Percentiles rank a stretch among this genome's conserved stretches.
Evolutionary conservation across 306 rosid genomes (phyloP).

Genomic region (Sesbania bispinosa): DNA sequence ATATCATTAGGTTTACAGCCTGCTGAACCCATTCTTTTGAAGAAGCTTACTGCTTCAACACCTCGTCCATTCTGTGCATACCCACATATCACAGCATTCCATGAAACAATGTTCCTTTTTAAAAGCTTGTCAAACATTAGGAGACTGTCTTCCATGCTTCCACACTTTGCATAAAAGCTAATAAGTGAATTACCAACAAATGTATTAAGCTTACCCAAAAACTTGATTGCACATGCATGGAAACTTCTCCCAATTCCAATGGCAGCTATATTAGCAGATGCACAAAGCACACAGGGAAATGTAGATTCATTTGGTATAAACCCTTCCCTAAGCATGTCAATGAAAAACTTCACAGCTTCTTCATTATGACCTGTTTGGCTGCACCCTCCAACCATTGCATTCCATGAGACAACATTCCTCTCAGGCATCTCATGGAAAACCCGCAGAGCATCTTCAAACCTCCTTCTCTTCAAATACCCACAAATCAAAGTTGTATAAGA

Average conservation of each 20-base stretch:
- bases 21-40: constrained; percentile 46
- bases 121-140: constrained; percentile 50
- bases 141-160: constrained; percentile 75
- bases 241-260: constrained; percentile 73
- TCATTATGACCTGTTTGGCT: constrained; percentile 85
- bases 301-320: constrained; percentile 65
- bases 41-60: constrained; percentile 64
- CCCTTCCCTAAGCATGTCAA: constrained; percentile 68
- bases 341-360: constrained; percentile 64
- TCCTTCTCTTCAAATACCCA: constrained; percentile 61
- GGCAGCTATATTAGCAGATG: constrained; percentile 73
- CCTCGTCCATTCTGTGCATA: constrained; percentile 92
- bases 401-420: constrained; percentile 83
- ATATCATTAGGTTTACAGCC: constrained; percentile 56
- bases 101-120: constrained; percentile 63
- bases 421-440: constrained; percentile 69
- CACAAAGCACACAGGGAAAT: constrained; percentile 72
- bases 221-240: constrained; percentile 80
- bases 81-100: constrained; percentile 89
- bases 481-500: constrained; percentile 73
- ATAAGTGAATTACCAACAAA: constrained; percentile 69
- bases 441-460: constrained; percentile 54
- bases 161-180: constrained; percentile 84
- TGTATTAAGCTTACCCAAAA: constrained; percentile 61
- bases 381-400: constrained; percentile 78